These are phyloP conservation scores for Amniculicola lignicola DNA, from an alignment of 495 filamentous ascomycete genomes.

Conservation along the genomic window DNA sequence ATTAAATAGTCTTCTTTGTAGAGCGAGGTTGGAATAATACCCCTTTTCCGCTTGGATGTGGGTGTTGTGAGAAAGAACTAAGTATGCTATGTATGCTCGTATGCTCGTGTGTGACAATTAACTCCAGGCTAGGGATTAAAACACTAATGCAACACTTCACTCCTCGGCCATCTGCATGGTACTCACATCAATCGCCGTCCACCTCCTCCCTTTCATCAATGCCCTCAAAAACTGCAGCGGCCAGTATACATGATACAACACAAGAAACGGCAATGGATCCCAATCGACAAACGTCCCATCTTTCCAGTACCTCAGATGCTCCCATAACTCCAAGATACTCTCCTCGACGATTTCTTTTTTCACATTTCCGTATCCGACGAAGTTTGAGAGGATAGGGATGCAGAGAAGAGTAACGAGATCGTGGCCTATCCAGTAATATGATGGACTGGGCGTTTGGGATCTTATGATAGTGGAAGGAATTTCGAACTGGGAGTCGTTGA, in stretches of 20 bases:
- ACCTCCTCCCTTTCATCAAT: constrained; percentile 45
- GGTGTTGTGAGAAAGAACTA: too few relatives aligned
- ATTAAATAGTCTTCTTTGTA: constrained; percentile 9
- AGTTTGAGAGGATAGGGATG: constrained; percentile 42
- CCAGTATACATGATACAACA: constrained; percentile 61
- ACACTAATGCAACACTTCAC: too few relatives aligned
- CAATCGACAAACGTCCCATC: constrained; percentile 58
- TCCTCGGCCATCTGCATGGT: constrained; percentile 54
- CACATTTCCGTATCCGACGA: constrained; percentile 19
- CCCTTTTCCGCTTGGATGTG: not conserved
- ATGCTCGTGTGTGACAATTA: too few relatives aligned
- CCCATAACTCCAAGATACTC: constrained; percentile 35
- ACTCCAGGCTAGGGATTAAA: too few relatives aligned
- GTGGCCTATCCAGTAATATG: constrained; percentile 59
- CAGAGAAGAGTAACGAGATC: constrained; percentile 54
- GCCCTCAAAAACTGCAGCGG: constrained; percentile 48
- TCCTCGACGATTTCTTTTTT: constrained; percentile 35
- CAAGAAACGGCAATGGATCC: constrained; percentile 59
- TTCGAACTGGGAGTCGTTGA: not conserved
- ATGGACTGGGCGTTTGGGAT: constrained; percentile 31
- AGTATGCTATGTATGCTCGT: too few relatives aligned
- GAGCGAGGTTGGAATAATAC: not conserved
- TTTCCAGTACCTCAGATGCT: constrained; percentile 54
- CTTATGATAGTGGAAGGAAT: constrained; percentile 14
- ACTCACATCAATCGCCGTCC: constrained; percentile 59